Base-by-base conservation (phyloP, 2,329 filamentous ascomycete genomes). In the Trichoderma lentiforme region DNA sequence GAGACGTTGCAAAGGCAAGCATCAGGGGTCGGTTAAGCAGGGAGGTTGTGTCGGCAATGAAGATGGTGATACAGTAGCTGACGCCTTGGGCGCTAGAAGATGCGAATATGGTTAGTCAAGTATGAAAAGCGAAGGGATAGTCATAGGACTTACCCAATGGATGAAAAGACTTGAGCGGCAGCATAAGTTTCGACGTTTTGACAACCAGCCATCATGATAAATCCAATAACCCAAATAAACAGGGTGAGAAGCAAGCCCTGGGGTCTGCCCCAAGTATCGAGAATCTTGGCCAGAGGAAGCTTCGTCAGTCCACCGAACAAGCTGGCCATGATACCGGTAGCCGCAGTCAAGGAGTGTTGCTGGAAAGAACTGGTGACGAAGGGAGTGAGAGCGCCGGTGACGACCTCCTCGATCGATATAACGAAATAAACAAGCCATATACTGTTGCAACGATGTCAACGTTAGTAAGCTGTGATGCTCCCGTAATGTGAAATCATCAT, bases 181-280 rank as follows among this genome's bases (percentile, higher is more conserved):
- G 88, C 87, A 77, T 90, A 92, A 0, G 86, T 88, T 73, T 87
- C 80, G 12, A 92, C 85, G 71, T 87, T 87, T 2, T 84, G 83
- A 78, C 87, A 92, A 1, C 84, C 85, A 14, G 92, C 92, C 83
- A 92, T 92, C 81, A 93, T 86, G 73, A 91, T 84, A 68, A 92
- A 84, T 24, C 84, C 85, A 62, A 86, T 60, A 6, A 86, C 82
- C 76, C 85, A 86, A 69, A 88, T 80, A 12, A 83, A 70, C 2
- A 89, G 81, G 76, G 87, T 87, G 43, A 90, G 72, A 26, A 85
- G 79, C 75, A 91, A 87, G 18, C 89, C 90, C 77, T 91, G 86
- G 14, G 90, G 86, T 47, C 91, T 88, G 71, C 90, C 91, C 84
- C 89, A 92, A 47, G 91, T 84, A 80, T 93, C 89, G 66, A 92